phyloP scores from a whole-genome alignment of 1,284 basidiomycete species.

The Pseudozyma hubeiensis region DNA sequence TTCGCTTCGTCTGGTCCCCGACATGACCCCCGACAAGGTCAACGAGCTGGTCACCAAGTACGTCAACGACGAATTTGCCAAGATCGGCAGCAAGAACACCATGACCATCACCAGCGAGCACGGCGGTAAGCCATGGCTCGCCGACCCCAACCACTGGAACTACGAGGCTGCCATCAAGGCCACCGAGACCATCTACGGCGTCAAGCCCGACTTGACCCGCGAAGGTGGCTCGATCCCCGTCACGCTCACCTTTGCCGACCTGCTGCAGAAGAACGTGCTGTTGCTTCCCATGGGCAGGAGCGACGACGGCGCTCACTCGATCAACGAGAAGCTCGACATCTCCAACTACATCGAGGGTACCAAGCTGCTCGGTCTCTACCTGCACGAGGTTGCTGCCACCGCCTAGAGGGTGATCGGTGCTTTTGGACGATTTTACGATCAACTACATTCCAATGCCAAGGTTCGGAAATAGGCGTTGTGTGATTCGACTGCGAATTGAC shows the following conservation, averaged over 20 bases:
- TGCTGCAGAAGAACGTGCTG: constrained; percentile 74
- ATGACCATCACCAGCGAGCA: constrained; percentile 58
- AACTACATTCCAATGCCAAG: no score
- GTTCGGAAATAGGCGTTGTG: no score
- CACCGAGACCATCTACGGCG: constrained; percentile 82
- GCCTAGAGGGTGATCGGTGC: constrained; percentile 4
- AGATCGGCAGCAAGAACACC: constrained; percentile 67
- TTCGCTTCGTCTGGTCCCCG: constrained; percentile 77
- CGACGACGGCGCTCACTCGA: constrained; percentile 88
- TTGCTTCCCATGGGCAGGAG: constrained; percentile 84
- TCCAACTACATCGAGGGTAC: constrained; percentile 90
- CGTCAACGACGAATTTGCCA: constrained; percentile 62
- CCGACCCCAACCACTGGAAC: constrained; percentile 81
- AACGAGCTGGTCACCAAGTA: constrained; percentile 61
- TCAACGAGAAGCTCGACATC: constrained; percentile 94
- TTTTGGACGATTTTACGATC: not conserved
- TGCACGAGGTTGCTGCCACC: constrained; percentile 78
- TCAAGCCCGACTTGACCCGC: constrained; percentile 86
- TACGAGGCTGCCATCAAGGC: constrained; percentile 90
- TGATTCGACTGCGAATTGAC: no score
- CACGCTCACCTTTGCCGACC: constrained; percentile 91
- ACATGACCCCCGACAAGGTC: constrained; percentile 76
- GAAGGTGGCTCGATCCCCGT: constrained; percentile 98
- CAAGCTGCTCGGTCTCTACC: constrained; percentile 80
- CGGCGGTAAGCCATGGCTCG: constrained; percentile 67